Evolutionary conservation across 2,329 filamentous ascomycete genomes (phyloP).

Genomic region (Mycosphaerelloides madeirae): DNA sequence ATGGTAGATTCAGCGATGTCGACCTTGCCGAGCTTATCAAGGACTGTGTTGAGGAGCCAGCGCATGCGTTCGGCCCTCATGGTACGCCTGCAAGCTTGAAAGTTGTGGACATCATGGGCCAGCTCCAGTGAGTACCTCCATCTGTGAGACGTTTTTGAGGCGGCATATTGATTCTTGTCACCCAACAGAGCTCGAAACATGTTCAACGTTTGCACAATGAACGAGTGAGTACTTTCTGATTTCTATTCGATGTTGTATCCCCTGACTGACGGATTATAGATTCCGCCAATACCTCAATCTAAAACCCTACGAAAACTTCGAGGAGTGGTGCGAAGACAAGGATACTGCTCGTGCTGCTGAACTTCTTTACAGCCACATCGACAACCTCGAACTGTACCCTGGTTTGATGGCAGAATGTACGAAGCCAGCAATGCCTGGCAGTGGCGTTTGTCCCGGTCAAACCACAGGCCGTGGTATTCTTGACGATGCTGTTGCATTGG

Average conservation of each 20-base stretch:
- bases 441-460: constrained; percentile 44
- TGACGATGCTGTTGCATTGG: constrained; percentile 46
- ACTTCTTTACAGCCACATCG: constrained; percentile 48
- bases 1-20: constrained; percentile 42
- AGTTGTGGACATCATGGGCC: constrained; percentile 47
- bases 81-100: constrained; percentile 45
- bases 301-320: constrained; percentile 34
- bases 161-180: no score
- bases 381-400: constrained; percentile 53
- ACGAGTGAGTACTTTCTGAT: constrained; percentile 39
- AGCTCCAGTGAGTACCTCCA: constrained; percentile 32
- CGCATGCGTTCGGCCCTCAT: constrained; percentile 49
- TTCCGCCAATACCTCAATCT: constrained; percentile 36
- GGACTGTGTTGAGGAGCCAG: constrained; percentile 45
- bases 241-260: no score
- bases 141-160: no score
- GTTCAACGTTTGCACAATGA: constrained; percentile 51
- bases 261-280: constrained; percentile 17
- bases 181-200: constrained; percentile 32
- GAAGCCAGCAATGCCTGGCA: constrained; percentile 48
- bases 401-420: constrained; percentile 54
- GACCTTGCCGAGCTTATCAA: constrained; percentile 45
- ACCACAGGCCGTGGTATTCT: constrained; percentile 46
- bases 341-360: constrained; percentile 37
- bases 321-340: constrained; percentile 34